These are phyloP conservation scores for Reticulascus tulasneorum DNA, from an alignment of 2,329 filamentous ascomycete species.

Conservation along the genomic window DNA sequence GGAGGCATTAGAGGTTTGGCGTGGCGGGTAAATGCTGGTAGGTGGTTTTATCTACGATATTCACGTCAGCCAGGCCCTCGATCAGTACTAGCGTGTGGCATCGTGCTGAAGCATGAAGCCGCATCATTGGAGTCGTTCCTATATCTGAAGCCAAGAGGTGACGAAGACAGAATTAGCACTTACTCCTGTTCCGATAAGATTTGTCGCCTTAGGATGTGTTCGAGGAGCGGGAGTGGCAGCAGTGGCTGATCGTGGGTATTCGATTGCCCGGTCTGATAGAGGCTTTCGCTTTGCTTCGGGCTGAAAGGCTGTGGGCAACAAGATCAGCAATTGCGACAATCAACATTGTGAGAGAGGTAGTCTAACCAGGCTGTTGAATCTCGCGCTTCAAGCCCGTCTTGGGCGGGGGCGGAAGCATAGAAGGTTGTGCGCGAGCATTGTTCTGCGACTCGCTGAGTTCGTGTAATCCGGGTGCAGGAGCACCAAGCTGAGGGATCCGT, in stretches of 20 bases:
- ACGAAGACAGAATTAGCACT: no score
- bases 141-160: no score
- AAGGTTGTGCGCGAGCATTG: slow-evolving; percentile 47
- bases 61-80: no score
- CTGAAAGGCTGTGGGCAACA: slow-evolving; percentile 38
- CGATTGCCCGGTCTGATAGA: slow-evolving; percentile 49
- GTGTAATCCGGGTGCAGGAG: slow-evolving; percentile 25
- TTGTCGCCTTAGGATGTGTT: no score
- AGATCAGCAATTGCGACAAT: slow-evolving; percentile 3
- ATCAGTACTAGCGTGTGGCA: no score
- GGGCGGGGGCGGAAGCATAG: slow-evolving; percentile 34
- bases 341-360: slow-evolving; percentile 11
- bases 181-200: no score
- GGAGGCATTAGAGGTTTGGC: slow-evolving; percentile 28
- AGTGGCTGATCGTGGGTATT: slow-evolving; percentile 40
- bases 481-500: slow-evolving; percentile 16
- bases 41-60: no score
- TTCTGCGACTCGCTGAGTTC: slow-evolving; percentile 59
- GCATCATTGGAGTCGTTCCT: no score
- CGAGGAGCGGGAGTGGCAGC: slow-evolving; percentile 31
- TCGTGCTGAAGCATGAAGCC: no score
- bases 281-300: slow-evolving; percentile 60
- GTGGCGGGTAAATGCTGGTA: slow-evolving; percentile 25
- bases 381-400: slow-evolving; percentile 49
- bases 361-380: slow-evolving; percentile 40